These are phyloP conservation scores for Viridothelium virens DNA, from an alignment of 495 filamentous ascomycete genomes.

Conservation along the genomic window DNA sequence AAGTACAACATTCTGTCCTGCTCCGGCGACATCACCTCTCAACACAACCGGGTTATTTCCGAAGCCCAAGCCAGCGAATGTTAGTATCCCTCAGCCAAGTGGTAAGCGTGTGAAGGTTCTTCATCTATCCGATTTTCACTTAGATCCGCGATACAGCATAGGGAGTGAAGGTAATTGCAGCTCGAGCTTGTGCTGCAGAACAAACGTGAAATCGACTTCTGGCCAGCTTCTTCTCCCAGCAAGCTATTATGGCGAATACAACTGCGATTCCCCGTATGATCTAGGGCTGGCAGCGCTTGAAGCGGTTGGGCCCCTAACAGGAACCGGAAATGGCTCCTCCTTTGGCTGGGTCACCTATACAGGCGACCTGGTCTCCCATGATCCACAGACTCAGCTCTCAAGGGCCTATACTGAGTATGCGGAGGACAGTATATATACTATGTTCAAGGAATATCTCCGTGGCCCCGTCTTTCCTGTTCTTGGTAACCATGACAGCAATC, in stretches of 20 bases:
- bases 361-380: slow-evolving; percentile 50
- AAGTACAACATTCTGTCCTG: slow-evolving; percentile 41
- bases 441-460: slow-evolving; percentile 48
- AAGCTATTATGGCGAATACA: slow-evolving; percentile 47
- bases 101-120: slow-evolving; percentile 51
- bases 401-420: slow-evolving; percentile 45
- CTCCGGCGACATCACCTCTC: slow-evolving; percentile 40
- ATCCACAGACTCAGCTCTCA: slow-evolving; percentile 41
- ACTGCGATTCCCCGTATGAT: slow-evolving; percentile 54
- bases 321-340: slow-evolving; percentile 38
- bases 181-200: slow-evolving; percentile 46
- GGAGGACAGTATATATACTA: slow-evolving; percentile 43
- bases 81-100: slow-evolving; percentile 38
- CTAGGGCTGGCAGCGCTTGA: slow-evolving; percentile 51
- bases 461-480: slow-evolving; percentile 49
- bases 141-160: slow-evolving; percentile 51
- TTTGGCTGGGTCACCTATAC: slow-evolving; percentile 49
- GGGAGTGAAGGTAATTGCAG: slow-evolving; percentile 52
- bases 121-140: slow-evolving; percentile 53
- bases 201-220: slow-evolving; percentile 36
- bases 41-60: slow-evolving; percentile 44
- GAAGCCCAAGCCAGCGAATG: slow-evolving; percentile 47
- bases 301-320: slow-evolving; percentile 50
- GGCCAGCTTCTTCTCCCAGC: slow-evolving; percentile 41
- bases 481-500: slow-evolving; percentile 51